Conservation (phyloP, 345 rosid genomes). For the Aquilaria yunnanensis region DNA sequence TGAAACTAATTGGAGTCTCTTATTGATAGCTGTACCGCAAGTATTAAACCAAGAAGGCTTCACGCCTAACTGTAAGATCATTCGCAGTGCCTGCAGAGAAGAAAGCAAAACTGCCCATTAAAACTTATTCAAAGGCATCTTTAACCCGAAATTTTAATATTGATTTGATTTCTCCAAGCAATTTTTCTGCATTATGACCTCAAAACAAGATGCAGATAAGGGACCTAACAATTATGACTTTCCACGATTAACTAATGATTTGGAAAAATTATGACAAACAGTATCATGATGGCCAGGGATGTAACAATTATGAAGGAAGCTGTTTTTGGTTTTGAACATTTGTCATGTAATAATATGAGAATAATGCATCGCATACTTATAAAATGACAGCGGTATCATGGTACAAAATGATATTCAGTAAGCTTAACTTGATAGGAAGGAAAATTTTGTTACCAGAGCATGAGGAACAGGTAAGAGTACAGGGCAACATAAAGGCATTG, state of each 20-base stretch:
- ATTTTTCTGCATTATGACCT: constrained; percentile 1
- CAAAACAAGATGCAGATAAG: neutral
- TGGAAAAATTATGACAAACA: too few species aligned
- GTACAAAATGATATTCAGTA: too few species aligned
- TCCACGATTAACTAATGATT: too few species aligned
- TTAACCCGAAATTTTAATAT: constrained; percentile 9
- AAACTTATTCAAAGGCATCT: neutral
- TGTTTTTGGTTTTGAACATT: too few species aligned
- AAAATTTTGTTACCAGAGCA: constrained; percentile 56
- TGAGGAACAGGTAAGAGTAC: constrained; percentile 82
- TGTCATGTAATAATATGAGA: too few species aligned
- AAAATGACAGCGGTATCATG: too few species aligned
- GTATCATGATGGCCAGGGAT: too few species aligned
- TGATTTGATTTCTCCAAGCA: neutral
- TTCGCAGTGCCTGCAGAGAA: constrained; percentile 70
- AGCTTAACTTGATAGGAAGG: too few species aligned
- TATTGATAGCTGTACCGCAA: constrained; percentile 54
- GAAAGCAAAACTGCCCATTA: constrained; percentile 11
- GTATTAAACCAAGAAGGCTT: constrained; percentile 96
- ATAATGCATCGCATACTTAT: too few species aligned
- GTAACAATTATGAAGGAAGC: too few species aligned
- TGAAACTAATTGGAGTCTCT: constrained; percentile 72
- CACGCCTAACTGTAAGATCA: constrained; percentile 96
- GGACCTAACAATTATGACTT: too few species aligned
- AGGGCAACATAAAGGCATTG: constrained; percentile 90